phyloP scores from a whole-genome alignment of 805 yeast genomes.

The Saturnispora diversa region DNA sequence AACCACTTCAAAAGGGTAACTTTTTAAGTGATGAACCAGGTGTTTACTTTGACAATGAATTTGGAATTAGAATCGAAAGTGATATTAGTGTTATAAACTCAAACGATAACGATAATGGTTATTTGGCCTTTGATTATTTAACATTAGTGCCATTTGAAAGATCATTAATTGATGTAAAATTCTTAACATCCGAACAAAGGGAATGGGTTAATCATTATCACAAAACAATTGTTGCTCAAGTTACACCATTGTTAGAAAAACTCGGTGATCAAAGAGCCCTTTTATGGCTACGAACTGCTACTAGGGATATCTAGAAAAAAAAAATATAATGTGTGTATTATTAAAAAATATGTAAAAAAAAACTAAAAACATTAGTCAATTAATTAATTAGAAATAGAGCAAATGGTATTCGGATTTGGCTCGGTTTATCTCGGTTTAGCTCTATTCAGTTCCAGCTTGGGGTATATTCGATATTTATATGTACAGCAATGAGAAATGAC shows the following conservation, averaged over 20 bases:
- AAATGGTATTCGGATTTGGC: too few relatives aligned
- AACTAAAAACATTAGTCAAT: too few relatives aligned
- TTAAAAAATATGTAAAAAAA: too few relatives aligned
- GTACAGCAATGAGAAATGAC: too few relatives aligned
- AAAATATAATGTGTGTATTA: not conserved
- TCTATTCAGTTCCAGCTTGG: too few relatives aligned
- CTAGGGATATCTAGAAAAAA: slow-evolving; percentile 23
- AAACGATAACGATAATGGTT: slow-evolving; percentile 33
- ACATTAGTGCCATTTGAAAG: slow-evolving; percentile 82
- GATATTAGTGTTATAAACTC: slow-evolving; percentile 57
- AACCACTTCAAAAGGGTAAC: slow-evolving; percentile 58
- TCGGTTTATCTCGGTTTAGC: too few relatives aligned
- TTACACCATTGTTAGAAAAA: slow-evolving; percentile 44
- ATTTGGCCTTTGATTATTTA: slow-evolving; percentile 66
- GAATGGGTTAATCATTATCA: slow-evolving; percentile 67
- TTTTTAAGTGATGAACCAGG: slow-evolving; percentile 93
- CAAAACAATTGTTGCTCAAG: slow-evolving; percentile 41
- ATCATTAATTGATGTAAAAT: slow-evolving; percentile 52
- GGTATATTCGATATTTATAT: too few relatives aligned
- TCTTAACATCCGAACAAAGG: slow-evolving; percentile 56
- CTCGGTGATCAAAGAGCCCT: slow-evolving; percentile 50
- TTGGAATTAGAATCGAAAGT: slow-evolving; percentile 85
- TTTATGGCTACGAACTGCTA: slow-evolving; percentile 67
- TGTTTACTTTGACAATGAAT: slow-evolving; percentile 80
- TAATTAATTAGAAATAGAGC: too few relatives aligned